Conservation (phyloP, 345 rosid species). For the Abelmoschus esculentus region DNA sequence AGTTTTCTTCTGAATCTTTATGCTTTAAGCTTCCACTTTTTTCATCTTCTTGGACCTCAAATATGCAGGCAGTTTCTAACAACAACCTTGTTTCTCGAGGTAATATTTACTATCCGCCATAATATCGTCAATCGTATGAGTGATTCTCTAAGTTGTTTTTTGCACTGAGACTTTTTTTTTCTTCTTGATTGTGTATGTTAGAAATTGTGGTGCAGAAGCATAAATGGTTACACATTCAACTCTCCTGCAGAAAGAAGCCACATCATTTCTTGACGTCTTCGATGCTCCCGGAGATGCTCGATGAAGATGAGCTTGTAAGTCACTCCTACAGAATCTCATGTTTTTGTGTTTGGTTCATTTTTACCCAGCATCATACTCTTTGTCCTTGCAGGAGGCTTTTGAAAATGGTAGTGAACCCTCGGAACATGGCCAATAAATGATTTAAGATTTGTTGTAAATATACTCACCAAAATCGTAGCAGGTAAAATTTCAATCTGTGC, state of each 20-base stretch:
- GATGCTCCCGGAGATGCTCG: not conserved
- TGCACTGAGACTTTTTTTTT: not conserved
- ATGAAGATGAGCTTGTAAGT: not conserved
- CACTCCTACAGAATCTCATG: slow-evolving; percentile 2
- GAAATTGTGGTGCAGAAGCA: slow-evolving; percentile 10
- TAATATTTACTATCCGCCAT: not conserved
- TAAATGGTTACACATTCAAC: not conserved
- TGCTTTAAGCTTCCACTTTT: not conserved
- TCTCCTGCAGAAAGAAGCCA: not conserved
- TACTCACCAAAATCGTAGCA: not conserved
- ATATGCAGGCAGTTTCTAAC: not conserved
- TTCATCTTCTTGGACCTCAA: not conserved
- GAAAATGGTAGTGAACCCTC: not conserved
- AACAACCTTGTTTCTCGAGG: not conserved
- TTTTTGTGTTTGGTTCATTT: not conserved
- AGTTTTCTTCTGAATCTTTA: slow-evolving; percentile 9
- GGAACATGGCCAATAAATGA: not conserved
- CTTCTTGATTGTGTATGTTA: not conserved
- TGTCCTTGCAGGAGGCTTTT: not conserved
- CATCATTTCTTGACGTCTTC: not conserved
- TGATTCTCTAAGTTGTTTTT: not conserved
- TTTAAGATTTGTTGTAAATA: not conserved
- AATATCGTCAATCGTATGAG: not conserved
- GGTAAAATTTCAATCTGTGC: not conserved
- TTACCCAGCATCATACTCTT: not conserved